These are phyloP conservation scores for Plasmopara muralis DNA, from an alignment of 352 stramenopile species.

Conservation along the genomic window DNA sequence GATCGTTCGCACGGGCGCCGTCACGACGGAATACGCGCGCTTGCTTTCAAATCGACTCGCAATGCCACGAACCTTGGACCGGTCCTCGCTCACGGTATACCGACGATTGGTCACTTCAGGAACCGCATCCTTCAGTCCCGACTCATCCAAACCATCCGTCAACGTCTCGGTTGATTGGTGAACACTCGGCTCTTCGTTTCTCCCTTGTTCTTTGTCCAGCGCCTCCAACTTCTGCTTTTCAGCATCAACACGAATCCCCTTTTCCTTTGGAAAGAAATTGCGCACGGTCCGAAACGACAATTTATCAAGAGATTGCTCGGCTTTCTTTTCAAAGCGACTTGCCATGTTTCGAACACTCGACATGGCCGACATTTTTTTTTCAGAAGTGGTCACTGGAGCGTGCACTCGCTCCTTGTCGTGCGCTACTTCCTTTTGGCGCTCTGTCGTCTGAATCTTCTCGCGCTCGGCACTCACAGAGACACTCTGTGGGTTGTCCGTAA, in stretches of 20 bases:
- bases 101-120: slow-evolving; percentile 5
- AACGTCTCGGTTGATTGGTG: too few relatives aligned
- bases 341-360: slow-evolving; percentile 40
- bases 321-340: slow-evolving; percentile 39
- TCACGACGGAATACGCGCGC: slow-evolving; percentile 43
- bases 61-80: slow-evolving; percentile 36
- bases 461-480: slow-evolving; percentile 30
- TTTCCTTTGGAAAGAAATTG: slow-evolving; percentile 45
- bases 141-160: not conserved
- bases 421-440: slow-evolving; percentile 20
- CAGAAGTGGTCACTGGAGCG: slow-evolving; percentile 10
- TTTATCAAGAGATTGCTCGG: slow-evolving; percentile 38
- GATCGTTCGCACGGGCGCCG: slow-evolving; percentile 22
- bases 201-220: slow-evolving; percentile 32
- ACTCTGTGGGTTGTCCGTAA: slow-evolving; percentile 33
- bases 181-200: slow-evolving; percentile 13
- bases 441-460: slow-evolving; percentile 28
- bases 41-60: slow-evolving; percentile 61
- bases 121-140: not conserved
- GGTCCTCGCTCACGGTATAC: slow-evolving; percentile 15
- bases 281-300: slow-evolving; percentile 46
- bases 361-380: slow-evolving; percentile 22
- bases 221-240: slow-evolving; percentile 52
- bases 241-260: slow-evolving; percentile 36
- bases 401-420: slow-evolving; percentile 15